Evolutionary conservation across 1,139 yeast species (phyloP).

Genomic region (Trichomonascaceae sp.): DNA sequence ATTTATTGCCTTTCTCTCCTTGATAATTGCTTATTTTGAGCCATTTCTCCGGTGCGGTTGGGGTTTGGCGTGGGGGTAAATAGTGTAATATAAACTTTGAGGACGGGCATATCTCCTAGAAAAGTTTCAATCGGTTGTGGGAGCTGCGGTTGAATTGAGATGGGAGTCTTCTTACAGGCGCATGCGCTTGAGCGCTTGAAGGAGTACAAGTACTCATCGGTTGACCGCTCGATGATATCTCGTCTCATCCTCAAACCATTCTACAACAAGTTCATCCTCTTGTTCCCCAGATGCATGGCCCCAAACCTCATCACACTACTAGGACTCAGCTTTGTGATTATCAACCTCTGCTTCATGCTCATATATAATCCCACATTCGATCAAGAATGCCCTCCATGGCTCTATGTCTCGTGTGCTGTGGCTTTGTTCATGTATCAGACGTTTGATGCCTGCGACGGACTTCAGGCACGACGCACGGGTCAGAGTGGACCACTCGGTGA

Average conservation of each 20-base stretch:
- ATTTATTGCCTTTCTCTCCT: background rate
- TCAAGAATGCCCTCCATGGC: conserved; percentile 59
- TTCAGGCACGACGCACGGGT: conserved; percentile 84
- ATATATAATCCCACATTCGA: conserved; percentile 61
- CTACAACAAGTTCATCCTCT: conserved; percentile 48
- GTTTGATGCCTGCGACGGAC: conserved; percentile 92
- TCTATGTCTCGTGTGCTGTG: conserved; percentile 64
- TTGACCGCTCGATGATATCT: conserved; percentile 71
- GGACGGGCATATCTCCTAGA: too few species aligned
- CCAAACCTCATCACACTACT: conserved; percentile 68
- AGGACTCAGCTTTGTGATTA: conserved; percentile 59
- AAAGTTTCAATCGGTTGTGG: too few species aligned
- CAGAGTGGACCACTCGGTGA: conserved; percentile 94
- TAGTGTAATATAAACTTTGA: too few species aligned
- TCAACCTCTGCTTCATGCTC: conserved; percentile 52
- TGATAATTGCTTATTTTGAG: background rate
- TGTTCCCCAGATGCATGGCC: conserved; percentile 80
- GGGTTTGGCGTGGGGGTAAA: too few species aligned
- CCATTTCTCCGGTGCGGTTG: too few species aligned
- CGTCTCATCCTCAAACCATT: conserved; percentile 66
- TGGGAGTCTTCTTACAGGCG: conserved; percentile 65
- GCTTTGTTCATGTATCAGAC: conserved; percentile 88
- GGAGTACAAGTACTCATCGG: conserved; percentile 60
- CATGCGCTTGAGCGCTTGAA: conserved; percentile 48
- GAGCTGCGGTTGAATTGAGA: too few species aligned